Conservation (phyloP, 2,329 filamentous ascomycete genomes). For the Claviceps sp. region DNA sequence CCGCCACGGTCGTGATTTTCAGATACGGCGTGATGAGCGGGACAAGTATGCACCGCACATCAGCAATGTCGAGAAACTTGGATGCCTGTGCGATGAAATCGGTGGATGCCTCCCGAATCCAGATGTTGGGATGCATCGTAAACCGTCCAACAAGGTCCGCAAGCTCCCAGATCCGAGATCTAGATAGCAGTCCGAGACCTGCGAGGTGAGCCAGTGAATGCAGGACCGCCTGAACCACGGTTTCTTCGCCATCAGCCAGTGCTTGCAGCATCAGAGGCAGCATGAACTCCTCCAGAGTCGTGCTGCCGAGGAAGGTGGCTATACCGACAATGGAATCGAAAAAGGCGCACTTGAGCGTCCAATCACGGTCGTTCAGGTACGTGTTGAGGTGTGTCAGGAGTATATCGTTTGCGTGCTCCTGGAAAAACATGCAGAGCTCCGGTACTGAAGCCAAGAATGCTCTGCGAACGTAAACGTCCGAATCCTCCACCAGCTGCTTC, state of each 20-base stretch:
- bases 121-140: slow-evolving; percentile 84
- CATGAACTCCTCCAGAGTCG: slow-evolving; percentile 87
- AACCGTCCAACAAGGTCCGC: slow-evolving; percentile 74
- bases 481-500: slow-evolving; percentile 78
- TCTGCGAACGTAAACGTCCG: slow-evolving; percentile 71
- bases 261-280: slow-evolving; percentile 92
- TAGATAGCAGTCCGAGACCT: slow-evolving; percentile 73
- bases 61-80: slow-evolving; percentile 62
- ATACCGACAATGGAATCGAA: slow-evolving; percentile 93
- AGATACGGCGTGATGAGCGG: slow-evolving; percentile 74
- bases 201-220: slow-evolving; percentile 82
- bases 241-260: slow-evolving; percentile 82
- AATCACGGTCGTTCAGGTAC: slow-evolving; percentile 90
- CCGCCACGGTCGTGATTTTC: slow-evolving; percentile 52
- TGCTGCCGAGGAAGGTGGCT: slow-evolving; percentile 77
- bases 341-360: slow-evolving; percentile 92
- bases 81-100: slow-evolving; percentile 71
- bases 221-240: slow-evolving; percentile 81
- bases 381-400: slow-evolving; percentile 92
- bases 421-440: slow-evolving; percentile 89
- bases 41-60: slow-evolving; percentile 69
- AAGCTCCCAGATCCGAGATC: slow-evolving; percentile 75
- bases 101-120: slow-evolving; percentile 83
- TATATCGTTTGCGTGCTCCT: slow-evolving; percentile 87
- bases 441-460: slow-evolving; percentile 88